A percentile compares a stretch with the other conserved stretches of the same genome.
These are phyloP conservation scores for Dryas drummondii DNA, from an alignment of 306 rosid genomes.

Conservation along the genomic window DNA sequence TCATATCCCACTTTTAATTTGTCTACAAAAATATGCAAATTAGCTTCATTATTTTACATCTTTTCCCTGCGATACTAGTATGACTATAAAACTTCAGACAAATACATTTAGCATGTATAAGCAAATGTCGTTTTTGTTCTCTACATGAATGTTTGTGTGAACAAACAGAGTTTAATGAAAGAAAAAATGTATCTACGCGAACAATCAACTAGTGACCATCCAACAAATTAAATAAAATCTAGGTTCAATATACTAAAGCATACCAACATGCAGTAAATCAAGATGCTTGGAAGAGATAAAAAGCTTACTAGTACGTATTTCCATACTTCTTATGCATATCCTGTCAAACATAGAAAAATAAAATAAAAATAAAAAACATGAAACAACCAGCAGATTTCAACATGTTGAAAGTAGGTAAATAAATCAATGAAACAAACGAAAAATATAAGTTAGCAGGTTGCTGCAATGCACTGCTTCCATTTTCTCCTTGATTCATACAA, in stretches of 20 bases:
- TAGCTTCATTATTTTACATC: not conserved
- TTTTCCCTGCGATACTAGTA: not conserved
- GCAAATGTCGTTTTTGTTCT: not conserved
- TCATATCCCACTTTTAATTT: slow-evolving; percentile 27
- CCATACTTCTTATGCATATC: slow-evolving; percentile 46
- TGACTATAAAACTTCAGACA: not conserved
- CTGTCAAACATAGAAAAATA: slow-evolving; percentile 31
- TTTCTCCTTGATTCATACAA: slow-evolving; percentile 64
- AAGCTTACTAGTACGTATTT: slow-evolving; percentile 24
- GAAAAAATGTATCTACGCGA: not conserved
- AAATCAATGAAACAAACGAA: slow-evolving; percentile 10
- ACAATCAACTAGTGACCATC: not conserved
- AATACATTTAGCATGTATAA: not conserved
- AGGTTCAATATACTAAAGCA: not conserved
- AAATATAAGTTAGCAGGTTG: slow-evolving; percentile 46
- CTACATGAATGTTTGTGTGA: not conserved
- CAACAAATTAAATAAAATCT: not conserved
- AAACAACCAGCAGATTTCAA: slow-evolving; percentile 6
- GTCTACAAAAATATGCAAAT: slow-evolving; percentile 21
- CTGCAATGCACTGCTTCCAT: slow-evolving; percentile 51
- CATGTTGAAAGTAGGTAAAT: not conserved
- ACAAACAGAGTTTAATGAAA: not conserved
- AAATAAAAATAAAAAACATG: slow-evolving; percentile 15
- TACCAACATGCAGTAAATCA: not conserved
- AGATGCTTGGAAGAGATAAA: not conserved